A percentile compares a stretch with the other conserved stretches of the same genome.
Evolutionary conservation across 441 rosid genomes (phyloP).

Genomic region (Raphanus hybrid): DNA sequence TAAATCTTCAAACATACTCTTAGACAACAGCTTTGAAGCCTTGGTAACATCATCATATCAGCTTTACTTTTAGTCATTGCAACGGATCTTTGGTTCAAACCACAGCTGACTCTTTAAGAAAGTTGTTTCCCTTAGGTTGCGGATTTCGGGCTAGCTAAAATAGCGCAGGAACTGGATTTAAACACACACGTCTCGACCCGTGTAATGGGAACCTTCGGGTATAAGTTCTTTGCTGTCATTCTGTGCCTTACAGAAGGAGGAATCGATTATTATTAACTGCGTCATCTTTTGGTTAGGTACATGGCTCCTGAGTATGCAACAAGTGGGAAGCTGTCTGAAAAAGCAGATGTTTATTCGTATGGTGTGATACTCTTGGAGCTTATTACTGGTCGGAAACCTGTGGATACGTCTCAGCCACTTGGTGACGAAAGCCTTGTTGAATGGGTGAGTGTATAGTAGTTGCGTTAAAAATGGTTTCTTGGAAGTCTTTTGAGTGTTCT

Average conservation of each 20-base stretch:
- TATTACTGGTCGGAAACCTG: constrained; percentile 91
- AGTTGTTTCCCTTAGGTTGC: constrained; percentile 59
- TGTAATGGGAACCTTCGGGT: constrained; percentile 98
- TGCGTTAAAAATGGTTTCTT: neutral
- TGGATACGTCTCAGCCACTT: constrained; percentile 79
- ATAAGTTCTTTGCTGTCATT: neutral
- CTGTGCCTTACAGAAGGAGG: neutral
- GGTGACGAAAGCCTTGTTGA: constrained; percentile 95
- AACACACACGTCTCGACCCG: constrained; percentile 91
- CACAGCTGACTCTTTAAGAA: constrained; percentile 1
- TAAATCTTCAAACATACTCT: constrained; percentile 93
- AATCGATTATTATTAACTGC: neutral
- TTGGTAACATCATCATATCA: constrained; percentile 57
- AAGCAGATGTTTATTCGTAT: constrained; percentile 89
- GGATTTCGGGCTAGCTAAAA: constrained; percentile 96
- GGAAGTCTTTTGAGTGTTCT: neutral
- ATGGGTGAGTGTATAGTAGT: constrained; percentile 61
- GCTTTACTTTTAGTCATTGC: constrained; percentile 13
- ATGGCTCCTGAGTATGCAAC: constrained; percentile 98
- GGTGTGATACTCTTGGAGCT: constrained; percentile 95
- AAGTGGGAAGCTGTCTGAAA: constrained; percentile 90
- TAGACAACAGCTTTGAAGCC: constrained; percentile 86
- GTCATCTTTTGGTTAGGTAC: constrained; percentile 51
- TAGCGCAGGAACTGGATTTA: constrained; percentile 81
- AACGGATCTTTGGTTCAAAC: constrained; percentile 17